Evolutionary conservation across 192 early-diverging fungal species (phyloP), one percentile per base, ranked within the genome.

Genomic region (Oehlia diaphana): DNA sequence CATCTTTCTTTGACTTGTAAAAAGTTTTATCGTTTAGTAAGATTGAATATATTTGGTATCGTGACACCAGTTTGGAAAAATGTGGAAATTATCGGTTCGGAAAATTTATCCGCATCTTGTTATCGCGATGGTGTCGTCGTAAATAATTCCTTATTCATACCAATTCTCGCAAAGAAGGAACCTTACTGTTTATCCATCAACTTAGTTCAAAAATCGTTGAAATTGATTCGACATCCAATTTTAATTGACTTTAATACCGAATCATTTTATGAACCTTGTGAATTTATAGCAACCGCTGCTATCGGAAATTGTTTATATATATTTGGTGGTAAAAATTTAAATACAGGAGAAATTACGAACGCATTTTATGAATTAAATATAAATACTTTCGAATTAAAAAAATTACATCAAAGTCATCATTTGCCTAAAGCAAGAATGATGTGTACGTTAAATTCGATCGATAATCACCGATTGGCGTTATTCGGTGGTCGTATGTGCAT

Each of bases 331-430:
- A n/a, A 23, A 49, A 49, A 73, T 73, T 6, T 73, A 7, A 4
- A 3, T 7, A 50, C 71, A 2, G 21, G 42, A 23, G 31, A 47
- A 73, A n/a, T 49, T 26, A 49, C 35, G 19, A 73, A 73, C n/a
- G 23, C 19, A 7, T 47, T 73, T 26, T 73, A 73, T 5, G 71
- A 73, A 49, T 73, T 73, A 26, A 49, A 73, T 49, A 13, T 73
- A 7, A 14, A 12, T 37, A 49, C 19, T 3, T 37, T 73, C 5
- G 23, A 73, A n/a, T 42, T 73, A 39, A 19, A 26, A 37, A 23
- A 47, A 0, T 9, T 42, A 42, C 1, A n/a, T 73, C 5, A 2
- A 26, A 26, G 23, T 39, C 14, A 49, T 16, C 23, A 21, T 14
- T 19, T 47, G 12, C 71, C 44, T 1, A 28, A 26, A 26, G 10